These are phyloP conservation scores for Flueggea neowawraea DNA, from an alignment of 441 rosid species.

Conservation along the genomic window DNA sequence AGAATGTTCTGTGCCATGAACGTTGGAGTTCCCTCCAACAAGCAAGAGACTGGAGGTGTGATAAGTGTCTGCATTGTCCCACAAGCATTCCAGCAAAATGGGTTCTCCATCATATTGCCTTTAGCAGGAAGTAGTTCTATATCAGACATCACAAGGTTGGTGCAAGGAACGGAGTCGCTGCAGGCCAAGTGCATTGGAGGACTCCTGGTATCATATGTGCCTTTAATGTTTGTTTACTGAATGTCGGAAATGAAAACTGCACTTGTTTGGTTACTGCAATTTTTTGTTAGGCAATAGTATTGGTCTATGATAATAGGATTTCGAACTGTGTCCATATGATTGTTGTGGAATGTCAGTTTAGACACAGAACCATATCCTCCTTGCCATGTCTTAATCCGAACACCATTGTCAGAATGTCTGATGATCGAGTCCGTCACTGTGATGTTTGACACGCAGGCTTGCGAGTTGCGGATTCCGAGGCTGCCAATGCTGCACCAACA, in stretches of 20 bases:
- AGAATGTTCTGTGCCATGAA: slow-evolving; percentile 13
- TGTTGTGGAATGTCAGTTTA: slow-evolving; percentile 30
- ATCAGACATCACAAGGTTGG: slow-evolving; percentile 30
- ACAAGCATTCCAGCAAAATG: slow-evolving; percentile 47
- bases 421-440: slow-evolving; percentile 34
- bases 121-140: slow-evolving; percentile 36
- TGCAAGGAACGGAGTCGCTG: slow-evolving; percentile 49
- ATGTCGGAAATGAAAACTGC: slow-evolving; percentile 35
- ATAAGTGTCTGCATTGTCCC: slow-evolving; percentile 32
- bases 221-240: slow-evolving; percentile 34
- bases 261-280: slow-evolving; percentile 43
- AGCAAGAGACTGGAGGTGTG: slow-evolving; percentile 37
- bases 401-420: slow-evolving; percentile 41
- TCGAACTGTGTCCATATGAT: slow-evolving; percentile 38
- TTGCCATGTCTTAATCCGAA: slow-evolving; percentile 50
- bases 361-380: slow-evolving; percentile 46
- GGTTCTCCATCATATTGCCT: slow-evolving; percentile 25
- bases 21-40: slow-evolving; percentile 31
- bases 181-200: slow-evolving; percentile 42
- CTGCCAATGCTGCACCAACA: slow-evolving; percentile 38
- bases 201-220: slow-evolving; percentile 40
- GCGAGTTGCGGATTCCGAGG: slow-evolving; percentile 35
- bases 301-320: slow-evolving; percentile 50
- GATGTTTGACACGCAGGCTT: slow-evolving; percentile 44
- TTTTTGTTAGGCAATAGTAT: slow-evolving; percentile 36